Conservation (phyloP, 225 moss, liverwort and hornwort species). For the Polytrichum commune region DNA sequence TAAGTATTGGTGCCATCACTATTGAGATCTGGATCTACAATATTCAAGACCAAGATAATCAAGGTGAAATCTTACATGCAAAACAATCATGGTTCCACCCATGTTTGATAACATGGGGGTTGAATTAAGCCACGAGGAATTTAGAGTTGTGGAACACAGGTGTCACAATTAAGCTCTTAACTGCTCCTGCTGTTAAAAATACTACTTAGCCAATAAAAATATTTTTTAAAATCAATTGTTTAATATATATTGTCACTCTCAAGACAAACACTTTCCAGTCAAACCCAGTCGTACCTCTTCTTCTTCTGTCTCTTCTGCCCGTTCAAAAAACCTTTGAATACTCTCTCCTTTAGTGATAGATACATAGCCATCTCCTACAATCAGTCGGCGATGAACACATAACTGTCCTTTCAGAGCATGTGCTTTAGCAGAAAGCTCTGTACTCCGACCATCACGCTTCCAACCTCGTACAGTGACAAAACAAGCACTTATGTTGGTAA, state of each 20-base stretch:
- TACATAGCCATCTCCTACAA: constrained; percentile 97
- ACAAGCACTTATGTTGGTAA: constrained; percentile 78
- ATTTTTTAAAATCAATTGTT: too few relatives aligned
- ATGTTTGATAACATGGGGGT: too few relatives aligned
- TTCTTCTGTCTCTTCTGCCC: constrained; percentile 98
- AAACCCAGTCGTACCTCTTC: constrained; percentile 69
- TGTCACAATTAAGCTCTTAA: too few relatives aligned
- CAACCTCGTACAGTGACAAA: constrained; percentile 89
- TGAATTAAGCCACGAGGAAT: too few relatives aligned
- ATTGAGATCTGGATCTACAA: too few relatives aligned
- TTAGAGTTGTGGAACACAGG: too few relatives aligned
- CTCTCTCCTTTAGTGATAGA: constrained; percentile 99
- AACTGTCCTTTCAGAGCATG: constrained; percentile 96
- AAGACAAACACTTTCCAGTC: not conserved
- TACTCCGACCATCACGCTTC: constrained; percentile 91
- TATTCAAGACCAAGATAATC: too few relatives aligned
- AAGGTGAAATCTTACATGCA: too few relatives aligned
- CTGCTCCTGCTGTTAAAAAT: too few relatives aligned
- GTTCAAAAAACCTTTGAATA: constrained; percentile 97
- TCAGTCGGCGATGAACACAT: constrained; percentile 96
- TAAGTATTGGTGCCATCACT: too few relatives aligned
- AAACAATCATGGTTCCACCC: too few relatives aligned
- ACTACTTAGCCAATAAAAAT: too few relatives aligned
- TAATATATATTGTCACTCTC: not conserved
- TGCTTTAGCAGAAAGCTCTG: constrained; percentile 88